These are phyloP conservation scores for Globisporangium middletonii DNA, from an alignment of 352 stramenopile genomes.

Conservation along the genomic window DNA sequence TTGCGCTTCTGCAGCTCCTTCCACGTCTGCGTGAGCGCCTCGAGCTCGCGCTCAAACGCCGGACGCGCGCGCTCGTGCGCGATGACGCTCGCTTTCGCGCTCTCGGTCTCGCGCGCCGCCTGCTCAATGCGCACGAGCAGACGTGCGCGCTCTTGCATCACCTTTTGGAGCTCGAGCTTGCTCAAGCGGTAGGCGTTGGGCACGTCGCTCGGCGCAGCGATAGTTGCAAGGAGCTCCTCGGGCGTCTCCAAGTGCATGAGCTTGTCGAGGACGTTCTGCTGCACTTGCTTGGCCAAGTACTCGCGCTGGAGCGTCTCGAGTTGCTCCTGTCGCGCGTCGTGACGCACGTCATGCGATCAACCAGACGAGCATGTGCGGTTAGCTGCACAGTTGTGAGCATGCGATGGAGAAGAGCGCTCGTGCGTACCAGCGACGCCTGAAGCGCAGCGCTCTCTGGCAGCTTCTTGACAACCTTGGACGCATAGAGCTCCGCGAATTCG, in stretches of 20 bases:
- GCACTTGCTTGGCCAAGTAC: constrained; percentile 54
- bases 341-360: not conserved
- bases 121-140: constrained; percentile 35
- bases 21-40: constrained; percentile 46
- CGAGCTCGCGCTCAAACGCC: constrained; percentile 43
- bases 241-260: constrained; percentile 51
- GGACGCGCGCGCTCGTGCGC: constrained; percentile 31
- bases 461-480: constrained; percentile 26
- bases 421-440: constrained; percentile 23
- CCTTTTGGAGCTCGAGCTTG: constrained; percentile 33
- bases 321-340: constrained; percentile 18
- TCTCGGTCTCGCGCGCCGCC: constrained; percentile 35
- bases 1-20: constrained; percentile 72
- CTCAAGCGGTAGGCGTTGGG: constrained; percentile 29
- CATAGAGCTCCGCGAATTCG: constrained; percentile 43
- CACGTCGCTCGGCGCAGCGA: constrained; percentile 17
- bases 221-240: constrained; percentile 30
- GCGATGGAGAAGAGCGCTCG: not conserved
- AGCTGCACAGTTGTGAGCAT: not conserved
- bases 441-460: constrained; percentile 20
- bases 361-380: not conserved
- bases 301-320: constrained; percentile 41
- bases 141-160: constrained; percentile 33
- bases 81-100: constrained; percentile 41
- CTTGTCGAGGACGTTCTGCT: constrained; percentile 71